Evolutionary conservation across 2,329 filamentous ascomycete species (phyloP).

Genomic region (Penicillium sp.): DNA sequence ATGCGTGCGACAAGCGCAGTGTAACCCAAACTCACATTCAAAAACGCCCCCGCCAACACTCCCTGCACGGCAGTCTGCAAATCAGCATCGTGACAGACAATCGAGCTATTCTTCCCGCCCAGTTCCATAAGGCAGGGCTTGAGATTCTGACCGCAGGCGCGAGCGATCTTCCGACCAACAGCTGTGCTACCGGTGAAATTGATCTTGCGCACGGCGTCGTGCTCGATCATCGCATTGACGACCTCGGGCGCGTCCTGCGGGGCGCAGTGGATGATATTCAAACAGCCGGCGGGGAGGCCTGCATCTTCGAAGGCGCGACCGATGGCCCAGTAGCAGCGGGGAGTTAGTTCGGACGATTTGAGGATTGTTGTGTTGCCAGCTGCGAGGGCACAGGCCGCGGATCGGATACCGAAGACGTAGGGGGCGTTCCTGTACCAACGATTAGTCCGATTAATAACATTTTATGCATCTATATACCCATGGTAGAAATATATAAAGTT

Average conservation of each 20-base stretch:
- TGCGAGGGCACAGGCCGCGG: slow-evolving; percentile 54
- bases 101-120: slow-evolving; percentile 69
- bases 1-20: not conserved
- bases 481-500: not conserved
- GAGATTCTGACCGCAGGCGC: slow-evolving; percentile 57
- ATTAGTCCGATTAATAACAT: not conserved
- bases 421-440: slow-evolving; percentile 43
- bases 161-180: slow-evolving; percentile 60
- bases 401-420: slow-evolving; percentile 42
- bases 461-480: not conserved
- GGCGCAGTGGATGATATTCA: slow-evolving; percentile 62
- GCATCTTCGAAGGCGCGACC: slow-evolving; percentile 58
- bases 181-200: slow-evolving; percentile 66
- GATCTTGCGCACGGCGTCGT: slow-evolving; percentile 59
- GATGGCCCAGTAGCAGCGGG: slow-evolving; percentile 54
- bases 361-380: slow-evolving; percentile 65
- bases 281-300: slow-evolving; percentile 61
- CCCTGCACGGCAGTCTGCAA: slow-evolving; percentile 50
- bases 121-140: slow-evolving; percentile 74
- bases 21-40: slow-evolving; percentile 22
- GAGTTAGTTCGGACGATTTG: slow-evolving; percentile 60
- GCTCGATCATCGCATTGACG: slow-evolving; percentile 57
- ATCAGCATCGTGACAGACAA: slow-evolving; percentile 71
- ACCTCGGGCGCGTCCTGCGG: slow-evolving; percentile 56
- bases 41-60: slow-evolving; percentile 28